These are phyloP conservation scores for Cantharellus anzutake DNA, from an alignment of 768 basidiomycete genomes.

Conservation along the genomic window DNA sequence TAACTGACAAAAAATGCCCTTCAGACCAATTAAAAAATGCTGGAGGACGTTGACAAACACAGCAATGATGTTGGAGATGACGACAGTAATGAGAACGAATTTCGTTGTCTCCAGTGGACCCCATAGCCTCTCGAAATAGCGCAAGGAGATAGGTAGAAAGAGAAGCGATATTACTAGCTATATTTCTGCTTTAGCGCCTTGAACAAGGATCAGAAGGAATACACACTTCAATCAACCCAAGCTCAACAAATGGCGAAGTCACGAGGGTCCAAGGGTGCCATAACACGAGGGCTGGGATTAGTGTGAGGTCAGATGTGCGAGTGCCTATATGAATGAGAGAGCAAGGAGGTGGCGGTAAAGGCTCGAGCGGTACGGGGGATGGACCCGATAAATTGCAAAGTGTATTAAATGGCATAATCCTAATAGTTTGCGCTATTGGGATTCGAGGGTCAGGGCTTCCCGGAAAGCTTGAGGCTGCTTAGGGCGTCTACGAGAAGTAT, in stretches of 20 bases:
- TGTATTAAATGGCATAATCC: slow-evolving; percentile 33
- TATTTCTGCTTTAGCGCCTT: background rate
- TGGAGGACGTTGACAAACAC: slow-evolving; percentile 82
- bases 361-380: slow-evolving; percentile 64
- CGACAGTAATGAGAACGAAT: slow-evolving; percentile 64
- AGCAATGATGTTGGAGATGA: slow-evolving; percentile 73
- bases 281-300: slow-evolving; percentile 63
- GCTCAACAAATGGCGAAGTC: slow-evolving; percentile 79
- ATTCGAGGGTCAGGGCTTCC: too few relatives aligned
- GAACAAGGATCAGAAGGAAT: background rate
- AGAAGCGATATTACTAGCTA: slow-evolving; percentile 65
- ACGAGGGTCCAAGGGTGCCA: slow-evolving; percentile 88
- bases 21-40: slow-evolving; percentile 43
- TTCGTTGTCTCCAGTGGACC: slow-evolving; percentile 69
- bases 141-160: slow-evolving; percentile 60
- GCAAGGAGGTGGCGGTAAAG: slow-evolving; percentile 38
- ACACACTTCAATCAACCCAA: slow-evolving; percentile 64
- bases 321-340: slow-evolving; percentile 17
- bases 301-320: slow-evolving; percentile 29
- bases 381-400: slow-evolving; percentile 44
- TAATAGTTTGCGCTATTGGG: too few relatives aligned
- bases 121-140: slow-evolving; percentile 92
- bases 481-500: too few relatives aligned
- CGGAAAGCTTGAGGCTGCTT: too few relatives aligned
- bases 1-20: slow-evolving; percentile 56